Conservation (phyloP, 805 yeast species). For the Yarrowia phangngaensis region DNA sequence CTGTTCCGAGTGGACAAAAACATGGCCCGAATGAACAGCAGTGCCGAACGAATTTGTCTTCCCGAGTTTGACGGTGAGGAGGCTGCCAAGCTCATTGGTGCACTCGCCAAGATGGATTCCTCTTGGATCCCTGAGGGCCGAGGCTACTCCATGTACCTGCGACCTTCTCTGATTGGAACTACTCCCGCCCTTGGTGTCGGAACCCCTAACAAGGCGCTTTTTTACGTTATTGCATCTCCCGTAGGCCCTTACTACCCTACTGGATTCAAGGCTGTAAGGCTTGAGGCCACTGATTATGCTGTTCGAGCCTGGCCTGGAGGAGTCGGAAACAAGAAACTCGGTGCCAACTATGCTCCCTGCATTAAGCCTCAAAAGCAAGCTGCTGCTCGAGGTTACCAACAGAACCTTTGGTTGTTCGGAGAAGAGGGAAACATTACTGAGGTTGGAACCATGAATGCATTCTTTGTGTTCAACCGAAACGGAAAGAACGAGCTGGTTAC, state of each 20-base stretch:
- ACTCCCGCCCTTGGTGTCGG: constrained; percentile 83
- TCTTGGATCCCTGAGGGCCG: constrained; percentile 75
- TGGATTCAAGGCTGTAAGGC: constrained; percentile 90
- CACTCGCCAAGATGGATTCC: constrained; percentile 69
- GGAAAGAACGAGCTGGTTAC: constrained; percentile 92
- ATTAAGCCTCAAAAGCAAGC: constrained; percentile 87
- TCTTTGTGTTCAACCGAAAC: constrained; percentile 73
- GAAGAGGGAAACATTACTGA: constrained; percentile 84
- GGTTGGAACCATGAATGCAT: constrained; percentile 97
- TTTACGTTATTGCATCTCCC: constrained; percentile 87
- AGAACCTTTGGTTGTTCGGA: constrained; percentile 94
- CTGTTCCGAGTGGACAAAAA: constrained; percentile 89
- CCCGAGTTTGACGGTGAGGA: constrained; percentile 82
- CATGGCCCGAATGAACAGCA: constrained; percentile 84
- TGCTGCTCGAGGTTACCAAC: constrained; percentile 87
- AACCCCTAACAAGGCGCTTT: constrained; percentile 72
- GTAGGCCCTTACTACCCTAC: constrained; percentile 95
- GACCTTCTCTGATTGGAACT: constrained; percentile 96
- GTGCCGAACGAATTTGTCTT: constrained; percentile 83
- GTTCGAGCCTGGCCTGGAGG: constrained; percentile 99
- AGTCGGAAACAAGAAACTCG: constrained; percentile 91
- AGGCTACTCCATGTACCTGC: constrained; percentile 87
- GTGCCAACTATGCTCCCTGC: constrained; percentile 97
- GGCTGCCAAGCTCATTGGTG: constrained; percentile 68
- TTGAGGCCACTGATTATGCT: constrained; percentile 94